Evolutionary conservation across 2,329 filamentous ascomycete genomes (phyloP).

Genomic region (Claviceps capensis): DNA sequence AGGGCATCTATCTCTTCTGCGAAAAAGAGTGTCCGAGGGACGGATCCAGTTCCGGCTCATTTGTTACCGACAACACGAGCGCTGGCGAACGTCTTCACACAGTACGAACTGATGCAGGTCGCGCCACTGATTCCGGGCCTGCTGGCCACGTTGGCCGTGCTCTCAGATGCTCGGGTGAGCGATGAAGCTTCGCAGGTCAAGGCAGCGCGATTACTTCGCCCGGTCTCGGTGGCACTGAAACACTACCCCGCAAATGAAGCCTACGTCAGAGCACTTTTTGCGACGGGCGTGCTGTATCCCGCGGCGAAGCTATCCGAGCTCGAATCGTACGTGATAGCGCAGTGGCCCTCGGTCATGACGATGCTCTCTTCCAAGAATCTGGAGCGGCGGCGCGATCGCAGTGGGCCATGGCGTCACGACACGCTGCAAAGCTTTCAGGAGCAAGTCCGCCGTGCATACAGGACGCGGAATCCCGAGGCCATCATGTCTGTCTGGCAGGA

Average conservation of each 20-base stretch:
- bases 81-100: constrained; percentile 19
- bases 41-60: background rate
- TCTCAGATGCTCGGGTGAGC: constrained; percentile 15
- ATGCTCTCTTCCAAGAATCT: constrained; percentile 13
- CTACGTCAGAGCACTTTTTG: constrained; percentile 11
- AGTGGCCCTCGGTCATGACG: constrained; percentile 14
- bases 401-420: background rate
- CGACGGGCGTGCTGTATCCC: constrained; percentile 8
- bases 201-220: constrained; percentile 17
- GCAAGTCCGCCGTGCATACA: constrained; percentile 18
- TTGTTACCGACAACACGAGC: constrained; percentile 9
- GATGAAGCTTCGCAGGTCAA: constrained; percentile 5
- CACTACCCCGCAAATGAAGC: constrained; percentile 8
- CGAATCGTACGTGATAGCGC: constrained; percentile 14
- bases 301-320: constrained; percentile 11
- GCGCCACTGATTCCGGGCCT: constrained; percentile 18
- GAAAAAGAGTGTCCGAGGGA: background rate
- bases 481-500: constrained; percentile 21
- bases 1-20: background rate
- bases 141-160: constrained; percentile 17
- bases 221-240: constrained; percentile 12
- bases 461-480: constrained; percentile 15
- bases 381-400: constrained; percentile 10
- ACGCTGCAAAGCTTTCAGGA: constrained; percentile 13
- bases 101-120: constrained; percentile 14